A percentile compares a stretch with the other conserved stretches of the same genome.
Evolutionary conservation across 805 yeast species (phyloP).

Genomic region (Starmera caribaea): DNA sequence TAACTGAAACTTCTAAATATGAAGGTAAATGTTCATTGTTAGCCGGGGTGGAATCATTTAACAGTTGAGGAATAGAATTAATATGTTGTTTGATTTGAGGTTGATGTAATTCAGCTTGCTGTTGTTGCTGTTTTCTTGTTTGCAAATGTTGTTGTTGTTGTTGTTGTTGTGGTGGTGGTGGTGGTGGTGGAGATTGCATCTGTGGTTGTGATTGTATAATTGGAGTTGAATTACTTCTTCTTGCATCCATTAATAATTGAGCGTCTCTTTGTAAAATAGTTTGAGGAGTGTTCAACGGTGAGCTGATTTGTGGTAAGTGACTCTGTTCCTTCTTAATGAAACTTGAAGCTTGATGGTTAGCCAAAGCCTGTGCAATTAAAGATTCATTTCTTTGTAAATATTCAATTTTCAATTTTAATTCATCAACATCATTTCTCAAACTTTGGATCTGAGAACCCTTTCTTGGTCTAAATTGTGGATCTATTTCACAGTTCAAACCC

Average conservation of each 20-base stretch:
- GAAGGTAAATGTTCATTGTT: constrained; percentile 31
- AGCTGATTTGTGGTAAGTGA: constrained; percentile 11
- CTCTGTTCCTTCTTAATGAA: constrained; percentile 3
- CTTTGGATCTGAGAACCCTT: constrained; percentile 87
- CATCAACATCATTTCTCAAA: constrained; percentile 77
- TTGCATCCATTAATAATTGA: constrained; percentile 27
- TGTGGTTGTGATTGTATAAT: constrained; percentile 10
- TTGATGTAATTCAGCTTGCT: too few species aligned
- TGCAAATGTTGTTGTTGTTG: too few species aligned
- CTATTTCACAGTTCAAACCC: constrained; percentile 77
- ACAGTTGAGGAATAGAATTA: constrained; percentile 19
- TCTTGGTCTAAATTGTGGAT: constrained; percentile 84
- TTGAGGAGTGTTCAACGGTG: constrained; percentile 18
- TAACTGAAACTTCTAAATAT: constrained; percentile 31
- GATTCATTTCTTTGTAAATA: constrained; percentile 56
- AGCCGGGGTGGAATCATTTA: constrained; percentile 34
- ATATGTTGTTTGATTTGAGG: too few species aligned
- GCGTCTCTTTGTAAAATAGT: constrained; percentile 38
- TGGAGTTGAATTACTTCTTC: constrained; percentile 12
- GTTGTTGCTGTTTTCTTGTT: too few species aligned
- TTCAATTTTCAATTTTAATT: constrained; percentile 63
- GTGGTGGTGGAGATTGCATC: constrained; percentile 6
- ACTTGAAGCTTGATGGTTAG: constrained; percentile 11
- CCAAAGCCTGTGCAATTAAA: constrained; percentile 54
- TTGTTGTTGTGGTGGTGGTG: too few species aligned